Evolutionary conservation across 2,329 filamentous ascomycete species (phyloP), one percentile per base, ranked within the genome.

Genomic region (Colletotrichum acutatum): DNA sequence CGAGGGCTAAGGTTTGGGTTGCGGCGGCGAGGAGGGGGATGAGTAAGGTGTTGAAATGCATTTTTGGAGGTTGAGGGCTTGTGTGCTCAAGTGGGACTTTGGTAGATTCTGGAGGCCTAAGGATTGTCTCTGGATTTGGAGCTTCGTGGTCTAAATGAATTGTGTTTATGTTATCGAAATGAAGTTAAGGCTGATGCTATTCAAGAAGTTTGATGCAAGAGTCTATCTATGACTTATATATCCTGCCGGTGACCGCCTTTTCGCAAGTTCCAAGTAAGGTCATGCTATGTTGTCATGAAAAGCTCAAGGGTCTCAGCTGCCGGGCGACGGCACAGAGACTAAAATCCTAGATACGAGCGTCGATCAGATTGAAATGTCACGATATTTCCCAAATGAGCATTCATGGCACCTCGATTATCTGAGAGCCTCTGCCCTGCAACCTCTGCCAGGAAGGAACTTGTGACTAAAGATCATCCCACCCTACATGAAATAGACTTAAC

Each of bases 1-100:
- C 83, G 49, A 82, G 56, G 63, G 82, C 80, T 1, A 71, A 32
- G 69, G 68, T 74, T 54, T 76, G 69, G 59, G 78, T 67, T 42
- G 76, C 72, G 65, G 76, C 65, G 53, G 77, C 75, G 59, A 78
- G 72, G 77, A 79, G 72, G 67, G 74, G 26, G 49, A 52, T 46
- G 61, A 71, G n/a, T 57, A 72, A 14, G 62, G 62, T 53, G 4
- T 42, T 62, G 68, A 63, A 57, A 19, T 73, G 71, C 71, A 73
- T 73, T 42, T 49, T 52, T 67, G 49, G 16, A 5, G 32, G 14
- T 22, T 22, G 56, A 12, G n/a, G 34, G 16, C 7, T 60, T 19
- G 4, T 52, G 54, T 58, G 9, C 5, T 6, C 24, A 22, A 52
- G 8, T 19, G 26, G 26, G 1, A 24, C 11, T 4, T 24, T 28